Evolutionary conservation across 202 grass and related monocot genomes (phyloP).

Genomic region (Dendrocalamus latiflorus): DNA sequence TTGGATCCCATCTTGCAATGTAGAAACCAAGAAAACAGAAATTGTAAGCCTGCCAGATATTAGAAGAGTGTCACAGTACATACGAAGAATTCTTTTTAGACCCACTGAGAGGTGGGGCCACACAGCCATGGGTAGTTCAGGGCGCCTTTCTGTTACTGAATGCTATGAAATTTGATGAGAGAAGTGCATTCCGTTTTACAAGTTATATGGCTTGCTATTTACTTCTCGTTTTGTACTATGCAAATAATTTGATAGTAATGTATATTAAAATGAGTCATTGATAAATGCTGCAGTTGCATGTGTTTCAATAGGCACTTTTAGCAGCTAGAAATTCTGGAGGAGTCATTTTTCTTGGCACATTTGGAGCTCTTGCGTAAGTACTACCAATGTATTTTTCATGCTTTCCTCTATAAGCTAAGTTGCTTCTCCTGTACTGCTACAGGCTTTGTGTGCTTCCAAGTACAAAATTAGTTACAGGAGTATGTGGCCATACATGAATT

Average conservation of each 20-base stretch:
- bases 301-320: slow-evolving; percentile 89
- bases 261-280: slow-evolving; percentile 48
- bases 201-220: neutral
- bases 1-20: too few species aligned
- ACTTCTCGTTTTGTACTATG: neutral
- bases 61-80: neutral
- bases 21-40: too few species aligned
- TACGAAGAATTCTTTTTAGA: neutral
- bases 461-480: neutral
- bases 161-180: neutral
- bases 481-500: neutral
- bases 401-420: neutral
- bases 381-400: slow-evolving; percentile 1
- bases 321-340: slow-evolving; percentile 85
- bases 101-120: neutral
- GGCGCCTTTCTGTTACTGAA: neutral
- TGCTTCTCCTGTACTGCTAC: neutral
- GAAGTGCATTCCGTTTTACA: neutral
- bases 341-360: slow-evolving; percentile 84
- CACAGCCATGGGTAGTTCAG: neutral
- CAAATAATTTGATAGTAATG: neutral
- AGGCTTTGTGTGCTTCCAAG: slow-evolving; percentile 2
- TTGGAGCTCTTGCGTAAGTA: slow-evolving; percentile 95
- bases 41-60: neutral
- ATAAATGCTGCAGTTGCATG: slow-evolving; percentile 68